Conservation (phyloP, 345 rosid genomes). For the Brassica rapa region DNA sequence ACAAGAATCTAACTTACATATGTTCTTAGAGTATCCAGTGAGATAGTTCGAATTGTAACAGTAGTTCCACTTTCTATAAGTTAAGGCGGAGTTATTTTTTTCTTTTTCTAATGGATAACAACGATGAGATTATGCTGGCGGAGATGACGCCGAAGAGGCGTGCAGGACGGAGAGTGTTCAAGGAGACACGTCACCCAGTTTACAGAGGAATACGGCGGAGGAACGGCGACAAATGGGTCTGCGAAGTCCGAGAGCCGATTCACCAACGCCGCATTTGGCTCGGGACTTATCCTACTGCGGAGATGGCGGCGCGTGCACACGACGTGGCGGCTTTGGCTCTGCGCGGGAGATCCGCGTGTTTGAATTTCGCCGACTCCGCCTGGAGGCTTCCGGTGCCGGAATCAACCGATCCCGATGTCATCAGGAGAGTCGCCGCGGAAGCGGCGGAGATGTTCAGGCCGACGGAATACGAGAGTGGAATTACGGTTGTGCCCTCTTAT, state of each 20-base stretch:
- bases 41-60: not conserved
- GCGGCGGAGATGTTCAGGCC: conserved; percentile 62
- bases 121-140: conserved; percentile 47
- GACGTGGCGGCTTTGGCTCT: conserved; percentile 72
- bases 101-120: conserved; percentile 21
- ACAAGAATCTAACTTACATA: not conserved
- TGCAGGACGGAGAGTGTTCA: conserved; percentile 60
- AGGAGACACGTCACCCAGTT: conserved; percentile 77
- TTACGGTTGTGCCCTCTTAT: conserved; percentile 27
- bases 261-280: conserved; percentile 71
- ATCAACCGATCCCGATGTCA: conserved; percentile 48
- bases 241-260: conserved; percentile 65
- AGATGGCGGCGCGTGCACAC: conserved; percentile 84
- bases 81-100: not conserved
- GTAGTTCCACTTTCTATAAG: not conserved
- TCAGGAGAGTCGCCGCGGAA: conserved; percentile 50
- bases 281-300: conserved; percentile 71
- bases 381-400: conserved; percentile 62
- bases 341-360: conserved; percentile 66
- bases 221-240: conserved; percentile 71
- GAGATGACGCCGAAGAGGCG: conserved; percentile 65
- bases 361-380: conserved; percentile 70
- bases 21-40: not conserved
- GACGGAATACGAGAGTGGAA: conserved; percentile 15
- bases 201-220: conserved; percentile 64